Evolutionary conservation across 1,284 basidiomycete species (phyloP).

Genomic region (Phaffia rhodozyma): DNA sequence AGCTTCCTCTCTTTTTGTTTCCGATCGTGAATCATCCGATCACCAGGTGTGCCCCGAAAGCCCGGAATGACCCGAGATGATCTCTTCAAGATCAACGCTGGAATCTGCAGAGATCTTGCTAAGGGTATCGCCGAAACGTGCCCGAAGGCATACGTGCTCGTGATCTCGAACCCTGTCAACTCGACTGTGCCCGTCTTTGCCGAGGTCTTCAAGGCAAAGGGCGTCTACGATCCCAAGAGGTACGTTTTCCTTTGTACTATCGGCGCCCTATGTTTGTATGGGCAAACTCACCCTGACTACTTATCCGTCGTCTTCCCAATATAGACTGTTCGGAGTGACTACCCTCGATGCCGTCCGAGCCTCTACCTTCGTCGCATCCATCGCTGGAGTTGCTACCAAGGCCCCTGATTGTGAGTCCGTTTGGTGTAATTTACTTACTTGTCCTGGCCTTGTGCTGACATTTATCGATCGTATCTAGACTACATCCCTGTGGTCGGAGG

Average conservation of each 20-base stretch:
- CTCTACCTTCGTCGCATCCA: slow-evolving; percentile 83
- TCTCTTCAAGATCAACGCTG: slow-evolving; percentile 96
- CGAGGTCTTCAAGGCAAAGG: slow-evolving; percentile 86
- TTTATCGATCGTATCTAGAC: background rate
- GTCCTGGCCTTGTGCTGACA: background rate
- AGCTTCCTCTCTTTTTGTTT: too few species aligned
- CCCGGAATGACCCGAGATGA: slow-evolving; percentile 79
- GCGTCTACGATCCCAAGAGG: slow-evolving; percentile 84
- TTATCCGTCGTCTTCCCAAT: slow-evolving; percentile 3
- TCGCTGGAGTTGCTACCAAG: slow-evolving; percentile 39
- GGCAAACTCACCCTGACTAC: background rate
- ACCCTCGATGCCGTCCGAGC: slow-evolving; percentile 96
- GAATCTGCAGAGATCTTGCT: slow-evolving; percentile 88
- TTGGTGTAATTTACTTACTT: background rate
- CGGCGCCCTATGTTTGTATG: background rate
- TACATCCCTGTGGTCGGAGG: slow-evolving; percentile 80
- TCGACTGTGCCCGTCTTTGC: slow-evolving; percentile 96
- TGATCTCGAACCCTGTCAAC: slow-evolving; percentile 95
- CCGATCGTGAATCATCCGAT: too few species aligned
- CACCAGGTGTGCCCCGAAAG: slow-evolving; percentile 65
- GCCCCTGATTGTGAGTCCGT: slow-evolving; percentile 41
- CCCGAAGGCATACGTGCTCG: slow-evolving; percentile 86
- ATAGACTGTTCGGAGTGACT: slow-evolving; percentile 88
- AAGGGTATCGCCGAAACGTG: slow-evolving; percentile 69
- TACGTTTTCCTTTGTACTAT: slow-evolving; percentile 29